Evolutionary conservation across 2,329 filamentous ascomycete species (phyloP).

Genomic region (Chalaropsis thielavioides): DNA sequence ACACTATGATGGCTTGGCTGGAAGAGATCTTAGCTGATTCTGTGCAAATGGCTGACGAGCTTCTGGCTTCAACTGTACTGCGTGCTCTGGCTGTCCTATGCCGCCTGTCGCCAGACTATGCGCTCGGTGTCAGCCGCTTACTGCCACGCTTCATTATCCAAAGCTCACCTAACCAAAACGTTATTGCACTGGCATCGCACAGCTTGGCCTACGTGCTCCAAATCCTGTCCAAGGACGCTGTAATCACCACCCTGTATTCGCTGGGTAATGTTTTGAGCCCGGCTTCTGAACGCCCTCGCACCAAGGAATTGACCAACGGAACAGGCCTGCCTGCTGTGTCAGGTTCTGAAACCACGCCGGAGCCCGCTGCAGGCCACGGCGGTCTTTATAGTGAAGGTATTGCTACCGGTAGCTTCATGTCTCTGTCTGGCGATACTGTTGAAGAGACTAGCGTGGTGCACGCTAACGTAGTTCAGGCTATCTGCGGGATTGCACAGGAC

Average conservation of each 20-base stretch:
- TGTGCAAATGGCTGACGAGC: slow-evolving; percentile 66
- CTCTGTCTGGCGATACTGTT: slow-evolving; percentile 57
- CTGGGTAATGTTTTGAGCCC: slow-evolving; percentile 90
- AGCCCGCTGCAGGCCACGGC: slow-evolving; percentile 26
- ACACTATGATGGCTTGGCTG: slow-evolving; percentile 70
- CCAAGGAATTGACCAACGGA: slow-evolving; percentile 30
- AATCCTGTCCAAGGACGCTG: slow-evolving; percentile 73
- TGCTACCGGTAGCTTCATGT: slow-evolving; percentile 62
- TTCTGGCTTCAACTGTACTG: slow-evolving; percentile 62
- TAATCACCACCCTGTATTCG: slow-evolving; percentile 91
- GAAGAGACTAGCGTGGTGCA: slow-evolving; percentile 68
- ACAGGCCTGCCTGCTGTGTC: slow-evolving; percentile 23
- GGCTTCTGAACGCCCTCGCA: slow-evolving; percentile 39
- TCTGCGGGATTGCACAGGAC: slow-evolving; percentile 73
- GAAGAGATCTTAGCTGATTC: slow-evolving; percentile 68
- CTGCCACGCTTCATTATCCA: slow-evolving; percentile 82
- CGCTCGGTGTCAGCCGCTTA: slow-evolving; percentile 61
- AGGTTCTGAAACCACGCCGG: slow-evolving; percentile 24
- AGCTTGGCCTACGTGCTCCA: slow-evolving; percentile 71
- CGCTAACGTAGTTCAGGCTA: slow-evolving; percentile 82
- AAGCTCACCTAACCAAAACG: slow-evolving; percentile 52
- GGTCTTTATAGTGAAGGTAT: slow-evolving; percentile 40
- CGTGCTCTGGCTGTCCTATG: slow-evolving; percentile 73
- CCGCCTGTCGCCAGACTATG: slow-evolving; percentile 55
- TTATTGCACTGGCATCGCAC: slow-evolving; percentile 63